Percentiles rank a stretch among this genome's conserved stretches.
Evolutionary conservation across 768 basidiomycete species (phyloP).

Genomic region (Amanita phalloides): DNA sequence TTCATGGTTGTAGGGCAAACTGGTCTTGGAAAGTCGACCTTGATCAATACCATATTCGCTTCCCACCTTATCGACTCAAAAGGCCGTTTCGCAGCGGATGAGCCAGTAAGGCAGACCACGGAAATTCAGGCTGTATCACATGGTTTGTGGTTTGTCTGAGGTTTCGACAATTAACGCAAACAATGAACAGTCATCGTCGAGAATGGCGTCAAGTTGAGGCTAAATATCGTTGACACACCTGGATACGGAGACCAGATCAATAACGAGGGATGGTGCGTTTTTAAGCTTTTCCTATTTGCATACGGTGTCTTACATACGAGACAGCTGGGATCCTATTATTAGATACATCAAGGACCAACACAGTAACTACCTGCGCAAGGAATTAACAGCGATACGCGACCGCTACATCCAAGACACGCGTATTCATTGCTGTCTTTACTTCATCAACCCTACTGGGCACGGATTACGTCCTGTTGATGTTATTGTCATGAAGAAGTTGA

Average conservation of each 20-base stretch:
- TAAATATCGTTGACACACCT: constrained; percentile 98
- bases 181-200: constrained; percentile 73
- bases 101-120: constrained; percentile 89
- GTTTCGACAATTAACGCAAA: background rate
- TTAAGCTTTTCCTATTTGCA: constrained; percentile 1
- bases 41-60: constrained; percentile 99
- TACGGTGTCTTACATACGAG: background rate
- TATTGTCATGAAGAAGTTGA: constrained; percentile 97
- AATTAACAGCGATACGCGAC: constrained; percentile 97
- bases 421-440: constrained; percentile 97
- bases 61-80: constrained; percentile 98
- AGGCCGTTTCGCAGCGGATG: constrained; percentile 81
- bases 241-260: constrained; percentile 98
- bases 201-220: constrained; percentile 86
- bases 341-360: constrained; percentile 99
- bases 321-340: constrained; percentile 97
- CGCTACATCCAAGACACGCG: constrained; percentile 97
- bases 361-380: constrained; percentile 96
- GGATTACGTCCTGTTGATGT: constrained; percentile 93
- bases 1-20: constrained; percentile 67
- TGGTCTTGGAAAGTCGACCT: constrained; percentile 94
- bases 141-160: constrained; percentile 39
- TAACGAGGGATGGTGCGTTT: constrained; percentile 89
- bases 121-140: constrained; percentile 94
- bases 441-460: constrained; percentile 99